Evolutionary conservation across 2,329 filamentous ascomycete species (phyloP).

Genomic region (Diaporthe helianthi): DNA sequence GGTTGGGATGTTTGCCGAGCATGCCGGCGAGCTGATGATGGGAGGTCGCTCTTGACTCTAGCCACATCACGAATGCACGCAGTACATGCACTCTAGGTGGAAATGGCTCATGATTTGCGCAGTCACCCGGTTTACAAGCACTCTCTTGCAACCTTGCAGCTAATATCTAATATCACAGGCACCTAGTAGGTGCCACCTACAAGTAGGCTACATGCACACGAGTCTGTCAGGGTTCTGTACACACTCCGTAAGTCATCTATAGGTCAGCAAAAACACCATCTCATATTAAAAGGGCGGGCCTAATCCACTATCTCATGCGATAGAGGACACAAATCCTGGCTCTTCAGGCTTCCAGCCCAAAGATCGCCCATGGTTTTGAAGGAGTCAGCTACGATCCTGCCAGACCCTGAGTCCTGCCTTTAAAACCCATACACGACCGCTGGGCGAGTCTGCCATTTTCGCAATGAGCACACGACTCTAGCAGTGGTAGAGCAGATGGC

Average conservation of each 20-base stretch:
- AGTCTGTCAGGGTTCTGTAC: neutral
- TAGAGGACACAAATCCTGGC: neutral
- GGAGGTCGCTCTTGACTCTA: neutral
- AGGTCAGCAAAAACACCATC: slow-evolving; percentile 2
- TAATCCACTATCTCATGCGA: slow-evolving; percentile 9
- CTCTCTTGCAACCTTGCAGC: no score
- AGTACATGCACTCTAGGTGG: no score
- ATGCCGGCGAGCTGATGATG: neutral
- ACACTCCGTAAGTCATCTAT: neutral
- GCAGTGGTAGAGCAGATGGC: neutral
- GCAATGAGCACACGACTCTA: neutral
- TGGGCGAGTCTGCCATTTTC: neutral
- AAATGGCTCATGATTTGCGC: no score
- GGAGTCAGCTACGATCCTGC: neutral
- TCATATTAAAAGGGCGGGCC: slow-evolving; percentile 23
- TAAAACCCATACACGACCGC: no score
- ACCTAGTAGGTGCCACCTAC: no score
- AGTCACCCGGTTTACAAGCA: neutral
- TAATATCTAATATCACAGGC: no score
- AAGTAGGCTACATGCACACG: neutral
- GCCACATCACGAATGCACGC: neutral
- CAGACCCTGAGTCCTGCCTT: neutral
- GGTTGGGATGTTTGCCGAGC: neutral
- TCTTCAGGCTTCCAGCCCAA: neutral
- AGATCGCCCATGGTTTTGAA: neutral